Conservation (phyloP, 164 flowering plant species). For the Chloranthus sessilifolius region DNA sequence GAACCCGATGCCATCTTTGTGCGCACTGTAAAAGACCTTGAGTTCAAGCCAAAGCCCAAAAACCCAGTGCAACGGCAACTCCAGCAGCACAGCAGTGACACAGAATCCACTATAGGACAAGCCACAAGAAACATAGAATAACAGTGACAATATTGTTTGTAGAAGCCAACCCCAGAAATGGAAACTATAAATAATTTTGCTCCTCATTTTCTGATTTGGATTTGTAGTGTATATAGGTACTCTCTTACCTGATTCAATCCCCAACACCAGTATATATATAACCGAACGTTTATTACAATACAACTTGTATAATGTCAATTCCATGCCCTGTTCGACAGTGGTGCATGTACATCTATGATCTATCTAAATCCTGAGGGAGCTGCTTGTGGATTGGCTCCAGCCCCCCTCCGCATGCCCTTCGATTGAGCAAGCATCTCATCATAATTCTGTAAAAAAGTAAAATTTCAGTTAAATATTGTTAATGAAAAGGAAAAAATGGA, state of each 20-base stretch:
- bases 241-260: no score
- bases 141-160: no score
- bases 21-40: slow-evolving; percentile 86
- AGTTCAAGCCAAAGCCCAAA: slow-evolving; percentile 96
- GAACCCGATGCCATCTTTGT: slow-evolving; percentile 89
- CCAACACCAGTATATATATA: slow-evolving; percentile 30
- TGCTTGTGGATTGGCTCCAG: slow-evolving; percentile 50
- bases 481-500: not conserved
- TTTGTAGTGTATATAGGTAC: no score
- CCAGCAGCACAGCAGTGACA: no score
- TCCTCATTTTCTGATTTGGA: no score
- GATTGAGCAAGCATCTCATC: slow-evolving; percentile 65
- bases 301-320: not conserved
- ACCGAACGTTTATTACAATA: no score
- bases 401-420: slow-evolving; percentile 50
- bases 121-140: no score
- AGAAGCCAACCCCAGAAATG: no score
- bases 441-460: slow-evolving; percentile 36
- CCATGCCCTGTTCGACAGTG: not conserved
- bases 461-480: not conserved
- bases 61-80: no score
- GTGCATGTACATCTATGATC: not conserved
- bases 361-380: slow-evolving; percentile 64
- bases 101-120: no score
- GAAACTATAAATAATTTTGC: no score